Evolutionary conservation across 805 yeast genomes (phyloP), one percentile per base, ranked within the genome.

Genomic region (Lipomyces lipofer): DNA sequence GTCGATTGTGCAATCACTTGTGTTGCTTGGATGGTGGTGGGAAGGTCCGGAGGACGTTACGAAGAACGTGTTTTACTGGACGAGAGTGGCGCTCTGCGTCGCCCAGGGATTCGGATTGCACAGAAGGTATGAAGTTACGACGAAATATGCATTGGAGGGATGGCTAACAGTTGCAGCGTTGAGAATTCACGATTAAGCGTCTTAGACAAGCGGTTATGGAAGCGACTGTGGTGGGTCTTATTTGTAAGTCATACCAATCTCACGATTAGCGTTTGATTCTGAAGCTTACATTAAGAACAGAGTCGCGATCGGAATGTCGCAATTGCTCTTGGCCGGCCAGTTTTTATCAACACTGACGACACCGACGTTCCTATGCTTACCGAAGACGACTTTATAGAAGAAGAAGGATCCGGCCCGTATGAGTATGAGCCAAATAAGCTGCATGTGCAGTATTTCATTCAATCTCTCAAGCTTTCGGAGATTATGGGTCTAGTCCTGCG

Each of bases 51-150:
- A 85, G 60, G 83, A 81, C 61, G 83, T 82, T 33, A 76, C 86
- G 27, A 79, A 83, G 49, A 84, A 83, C 66, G 79, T 83, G 2
- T 81, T 78, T 64, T 83, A 83, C 67, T 83, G 89, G 88, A 78
- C 84, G 9, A 75, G 88, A 47, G 78, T 82, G 9, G 91, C 89
- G 0, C 74, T 85, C 30, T 78, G 83, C 9, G 60, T 83, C 47
- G 91, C 91, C 1, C 90, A 85, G 66, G 86, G 87, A 10, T 78
- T 82, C 64, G 95, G 95, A 1, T 73, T 88, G 61, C 94, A 88
- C 67, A 75, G 88, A 59, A 80, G 75, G 57, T 46, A 33, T 19
- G 49, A 45, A 10, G 15, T 12, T 33, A 36, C 35, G 17, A 15
- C n/a, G n/a, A n/a, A n/a, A n/a, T n/a, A n/a, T n/a, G n/a, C n/a